These are phyloP conservation scores for Exserohilum rostratum DNA, from an alignment of 2,329 filamentous ascomycete species.

Conservation along the genomic window DNA sequence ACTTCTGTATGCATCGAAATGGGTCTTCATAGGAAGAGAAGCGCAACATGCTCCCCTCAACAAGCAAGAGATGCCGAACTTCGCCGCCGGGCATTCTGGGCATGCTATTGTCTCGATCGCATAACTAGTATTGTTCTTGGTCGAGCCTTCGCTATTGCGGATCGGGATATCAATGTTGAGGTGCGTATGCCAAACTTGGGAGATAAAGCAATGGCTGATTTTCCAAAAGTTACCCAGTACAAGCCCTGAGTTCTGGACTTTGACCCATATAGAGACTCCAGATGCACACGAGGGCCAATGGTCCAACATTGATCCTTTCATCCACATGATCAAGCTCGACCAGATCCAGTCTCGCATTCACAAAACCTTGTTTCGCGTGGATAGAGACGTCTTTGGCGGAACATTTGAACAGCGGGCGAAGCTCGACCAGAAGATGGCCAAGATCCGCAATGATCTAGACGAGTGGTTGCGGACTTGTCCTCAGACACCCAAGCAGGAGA, in stretches of 20 bases:
- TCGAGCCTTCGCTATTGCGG: slow-evolving; percentile 34
- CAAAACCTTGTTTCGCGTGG: slow-evolving; percentile 34
- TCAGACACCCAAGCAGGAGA: slow-evolving; percentile 25
- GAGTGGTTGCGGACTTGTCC: slow-evolving; percentile 27
- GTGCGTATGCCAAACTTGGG: slow-evolving; percentile 5
- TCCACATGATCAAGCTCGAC: slow-evolving; percentile 35
- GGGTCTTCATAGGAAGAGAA: slow-evolving; percentile 36
- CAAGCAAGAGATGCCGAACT: slow-evolving; percentile 30
- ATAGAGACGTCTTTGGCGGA: slow-evolving; percentile 20
- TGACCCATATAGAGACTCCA: slow-evolving; percentile 28
- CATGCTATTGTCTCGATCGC: slow-evolving; percentile 36
- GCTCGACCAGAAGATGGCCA: slow-evolving; percentile 27
- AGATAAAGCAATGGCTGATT: neutral
- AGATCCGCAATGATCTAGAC: slow-evolving; percentile 27
- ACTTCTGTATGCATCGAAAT: slow-evolving; percentile 37
- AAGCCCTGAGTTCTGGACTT: slow-evolving; percentile 25
- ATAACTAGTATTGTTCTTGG: slow-evolving; percentile 35
- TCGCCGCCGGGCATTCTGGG: slow-evolving; percentile 33
- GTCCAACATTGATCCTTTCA: slow-evolving; percentile 35
- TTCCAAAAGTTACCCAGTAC: slow-evolving; percentile 27
- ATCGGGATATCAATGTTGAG: slow-evolving; percentile 38
- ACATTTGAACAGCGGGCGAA: slow-evolving; percentile 21
- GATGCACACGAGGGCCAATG: slow-evolving; percentile 17
- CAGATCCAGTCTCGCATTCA: slow-evolving; percentile 35
- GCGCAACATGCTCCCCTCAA: slow-evolving; percentile 15